These are phyloP conservation scores for Pittosporum tobira DNA, from an alignment of 129 eudicot genomes.

Conservation along the genomic window DNA sequence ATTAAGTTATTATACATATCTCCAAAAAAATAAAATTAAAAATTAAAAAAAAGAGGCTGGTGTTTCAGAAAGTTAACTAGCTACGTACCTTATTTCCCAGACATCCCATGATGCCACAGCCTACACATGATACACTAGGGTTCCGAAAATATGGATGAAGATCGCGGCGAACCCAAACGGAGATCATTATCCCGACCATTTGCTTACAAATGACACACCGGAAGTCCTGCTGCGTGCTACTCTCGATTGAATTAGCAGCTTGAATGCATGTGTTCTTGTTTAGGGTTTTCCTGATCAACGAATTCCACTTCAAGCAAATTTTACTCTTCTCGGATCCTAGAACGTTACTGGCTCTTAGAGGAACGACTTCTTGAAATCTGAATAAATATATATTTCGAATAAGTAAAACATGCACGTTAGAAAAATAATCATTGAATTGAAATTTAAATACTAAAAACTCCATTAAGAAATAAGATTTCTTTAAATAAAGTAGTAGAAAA, in stretches of 20 bases:
- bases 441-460: no score
- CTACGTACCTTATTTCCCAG: conserved; percentile 17
- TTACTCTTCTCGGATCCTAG: conserved; percentile 17
- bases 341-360: conserved; percentile 28
- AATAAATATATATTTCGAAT: background rate
- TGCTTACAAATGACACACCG: conserved; percentile 31
- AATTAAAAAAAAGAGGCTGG: background rate
- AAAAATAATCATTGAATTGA: no score
- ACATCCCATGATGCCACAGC: conserved; percentile 21
- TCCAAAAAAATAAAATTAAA: background rate
- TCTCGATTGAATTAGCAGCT: conserved; percentile 7
- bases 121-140: conserved; percentile 13
- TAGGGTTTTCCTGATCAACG: conserved; percentile 22
- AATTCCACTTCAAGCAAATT: conserved; percentile 22
- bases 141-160: conserved; percentile 5
- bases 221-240: conserved; percentile 5
- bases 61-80: background rate
- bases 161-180: conserved; percentile 17
- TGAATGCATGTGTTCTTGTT: conserved; percentile 6
- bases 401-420: background rate
- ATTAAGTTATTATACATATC: no score
- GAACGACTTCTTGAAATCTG: conserved; percentile 46
- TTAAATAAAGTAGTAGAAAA: background rate
- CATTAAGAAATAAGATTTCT: no score
- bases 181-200: conserved; percentile 16